A percentile compares a stretch with the other conserved stretches of the same genome.
These are phyloP conservation scores for Suhomyces sp. DNA, from an alignment of 805 yeast species.

Conservation along the genomic window DNA sequence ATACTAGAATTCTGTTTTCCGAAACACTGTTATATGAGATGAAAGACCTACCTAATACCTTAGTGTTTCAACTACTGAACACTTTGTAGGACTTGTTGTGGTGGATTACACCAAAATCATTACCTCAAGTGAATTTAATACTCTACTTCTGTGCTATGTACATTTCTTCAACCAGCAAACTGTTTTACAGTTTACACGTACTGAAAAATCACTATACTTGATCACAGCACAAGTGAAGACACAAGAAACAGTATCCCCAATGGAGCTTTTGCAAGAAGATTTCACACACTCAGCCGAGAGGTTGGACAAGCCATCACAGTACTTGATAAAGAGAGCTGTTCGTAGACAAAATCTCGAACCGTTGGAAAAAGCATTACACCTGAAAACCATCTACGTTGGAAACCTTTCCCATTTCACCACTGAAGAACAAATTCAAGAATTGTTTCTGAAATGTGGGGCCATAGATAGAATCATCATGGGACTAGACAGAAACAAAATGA, in stretches of 20 bases:
- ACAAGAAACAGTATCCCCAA: conserved; percentile 8
- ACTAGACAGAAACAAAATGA: conserved; percentile 79
- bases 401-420: conserved; percentile 86
- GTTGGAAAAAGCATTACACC: conserved; percentile 59
- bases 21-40: no score
- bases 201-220: neutral
- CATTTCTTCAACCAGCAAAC: neutral
- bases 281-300: conserved; percentile 65
- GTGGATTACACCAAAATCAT: neutral
- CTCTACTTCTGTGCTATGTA: neutral
- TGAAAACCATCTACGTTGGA: conserved; percentile 87
- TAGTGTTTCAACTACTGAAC: neutral
- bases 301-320: conserved; percentile 68
- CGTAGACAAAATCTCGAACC: conserved; percentile 52
- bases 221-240: neutral
- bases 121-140: neutral
- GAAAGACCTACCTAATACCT: neutral
- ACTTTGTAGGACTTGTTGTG: neutral
- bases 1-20: no score
- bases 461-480: conserved; percentile 90
- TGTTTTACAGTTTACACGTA: neutral
- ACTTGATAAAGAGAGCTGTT: conserved; percentile 64
- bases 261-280: conserved; percentile 41
- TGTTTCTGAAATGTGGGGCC: conserved; percentile 78
- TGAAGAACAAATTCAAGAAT: conserved; percentile 89